A percentile compares a stretch with the other conserved stretches of the same genome.
Conservation (phyloP, 768 basidiomycete genomes). For the Podaxis sp. region DNA sequence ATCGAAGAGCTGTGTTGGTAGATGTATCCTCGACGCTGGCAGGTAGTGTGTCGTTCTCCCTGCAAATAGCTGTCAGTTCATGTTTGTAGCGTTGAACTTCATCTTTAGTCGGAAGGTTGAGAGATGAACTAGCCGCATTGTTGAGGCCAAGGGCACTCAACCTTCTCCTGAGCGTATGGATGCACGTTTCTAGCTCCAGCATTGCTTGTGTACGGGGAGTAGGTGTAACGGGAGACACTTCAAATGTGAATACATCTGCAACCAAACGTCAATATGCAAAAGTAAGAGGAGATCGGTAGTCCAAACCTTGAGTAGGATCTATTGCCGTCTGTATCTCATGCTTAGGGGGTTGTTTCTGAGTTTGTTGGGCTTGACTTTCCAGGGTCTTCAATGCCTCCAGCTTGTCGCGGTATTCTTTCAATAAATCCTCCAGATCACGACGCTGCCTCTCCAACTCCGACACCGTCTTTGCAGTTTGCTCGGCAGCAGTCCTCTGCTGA, state of each 20-base stretch:
- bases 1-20: constrained; percentile 59
- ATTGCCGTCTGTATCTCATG: not conserved
- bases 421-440: constrained; percentile 12
- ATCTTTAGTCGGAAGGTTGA: constrained; percentile 50
- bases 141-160: constrained; percentile 63
- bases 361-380: not conserved
- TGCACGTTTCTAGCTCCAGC: constrained; percentile 45
- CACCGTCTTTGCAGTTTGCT: constrained; percentile 13
- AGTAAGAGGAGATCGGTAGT: not conserved
- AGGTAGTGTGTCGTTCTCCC: constrained; percentile 50
- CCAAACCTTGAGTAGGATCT: constrained; percentile 16
- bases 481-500: constrained; percentile 16
- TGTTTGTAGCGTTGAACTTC: constrained; percentile 47
- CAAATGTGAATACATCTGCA: constrained; percentile 60
- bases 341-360: not conserved
- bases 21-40: constrained; percentile 35
- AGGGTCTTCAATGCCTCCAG: not conserved
- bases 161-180: constrained; percentile 56
- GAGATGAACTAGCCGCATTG: constrained; percentile 47
- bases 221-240: constrained; percentile 33
- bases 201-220: constrained; percentile 38
- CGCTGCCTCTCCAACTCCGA: constrained; percentile 13
- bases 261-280: not conserved
- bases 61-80: constrained; percentile 44
- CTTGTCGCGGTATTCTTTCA: constrained; percentile 9